These are phyloP conservation scores for Saccharomyces paradoxus DNA, from an alignment of 805 yeast species.

Conservation along the genomic window DNA sequence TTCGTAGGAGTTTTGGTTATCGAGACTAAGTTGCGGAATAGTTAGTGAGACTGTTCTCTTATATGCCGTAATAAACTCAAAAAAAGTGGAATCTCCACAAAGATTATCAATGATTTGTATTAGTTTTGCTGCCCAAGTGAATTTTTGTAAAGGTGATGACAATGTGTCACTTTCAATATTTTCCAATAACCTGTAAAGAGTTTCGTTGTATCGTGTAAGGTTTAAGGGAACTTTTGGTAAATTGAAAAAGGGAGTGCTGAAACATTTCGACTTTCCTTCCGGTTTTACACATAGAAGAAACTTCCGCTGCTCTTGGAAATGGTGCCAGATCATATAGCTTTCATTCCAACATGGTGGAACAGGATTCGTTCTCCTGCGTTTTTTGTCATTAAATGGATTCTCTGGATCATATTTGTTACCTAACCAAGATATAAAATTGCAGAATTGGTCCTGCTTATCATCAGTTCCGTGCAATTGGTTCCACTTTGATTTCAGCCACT, in stretches of 20 bases:
- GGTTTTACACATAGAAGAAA: constrained; percentile 8
- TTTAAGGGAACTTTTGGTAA: constrained; percentile 1
- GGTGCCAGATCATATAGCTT: constrained; percentile 6
- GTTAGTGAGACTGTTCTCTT: constrained; percentile 4
- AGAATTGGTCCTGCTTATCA: constrained; percentile 17
- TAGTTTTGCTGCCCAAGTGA: constrained; percentile 14
- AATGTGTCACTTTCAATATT: constrained; percentile 5
- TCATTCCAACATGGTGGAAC: constrained; percentile 1
- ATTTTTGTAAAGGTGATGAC: neutral
- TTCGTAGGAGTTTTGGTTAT: neutral
- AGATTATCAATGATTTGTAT: constrained; percentile 8
- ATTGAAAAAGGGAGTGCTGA: neutral
- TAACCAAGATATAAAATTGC: constrained; percentile 40
- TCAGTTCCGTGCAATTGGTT: constrained; percentile 13
- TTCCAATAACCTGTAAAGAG: constrained; percentile 9
- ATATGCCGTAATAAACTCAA: constrained; percentile 7
- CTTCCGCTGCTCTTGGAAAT: constrained; percentile 8
- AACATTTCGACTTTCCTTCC: neutral
- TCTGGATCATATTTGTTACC: constrained; percentile 15
- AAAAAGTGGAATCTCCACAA: constrained; percentile 9
- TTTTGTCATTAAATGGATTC: neutral
- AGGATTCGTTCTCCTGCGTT: neutral
- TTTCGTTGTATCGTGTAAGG: constrained; percentile 1
- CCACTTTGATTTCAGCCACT: constrained; percentile 51
- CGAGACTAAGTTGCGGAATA: neutral